Evolutionary conservation across 2,329 filamentous ascomycete species (phyloP).

Genomic region (Moelleriella libera): DNA sequence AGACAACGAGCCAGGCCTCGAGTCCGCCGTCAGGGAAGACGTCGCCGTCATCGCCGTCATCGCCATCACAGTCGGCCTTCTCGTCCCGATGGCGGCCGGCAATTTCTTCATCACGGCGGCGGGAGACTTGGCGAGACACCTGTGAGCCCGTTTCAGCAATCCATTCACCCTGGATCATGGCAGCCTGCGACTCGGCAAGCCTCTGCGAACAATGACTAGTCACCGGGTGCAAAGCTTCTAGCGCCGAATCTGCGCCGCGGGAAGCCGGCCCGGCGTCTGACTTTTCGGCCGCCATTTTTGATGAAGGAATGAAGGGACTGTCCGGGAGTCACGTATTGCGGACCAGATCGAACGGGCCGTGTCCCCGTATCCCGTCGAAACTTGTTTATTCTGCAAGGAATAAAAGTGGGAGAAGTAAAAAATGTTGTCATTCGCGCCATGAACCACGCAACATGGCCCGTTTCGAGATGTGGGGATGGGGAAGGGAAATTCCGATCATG

Average conservation of each 20-base stretch:
- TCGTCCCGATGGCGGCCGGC: too few relatives aligned
- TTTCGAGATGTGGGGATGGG: too few relatives aligned
- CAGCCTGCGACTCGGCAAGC: slow-evolving; percentile 3
- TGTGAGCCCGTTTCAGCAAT: slow-evolving; percentile 1
- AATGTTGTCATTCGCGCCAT: too few relatives aligned
- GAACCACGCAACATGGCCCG: too few relatives aligned
- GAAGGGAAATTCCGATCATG: too few relatives aligned
- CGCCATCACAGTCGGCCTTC: too few relatives aligned
- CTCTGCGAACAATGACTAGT: slow-evolving; percentile 2
- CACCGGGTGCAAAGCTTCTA: slow-evolving; percentile 1
- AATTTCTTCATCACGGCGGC: background rate
- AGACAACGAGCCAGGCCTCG: slow-evolving; percentile 18
- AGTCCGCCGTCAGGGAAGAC: slow-evolving; percentile 12
- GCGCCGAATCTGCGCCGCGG: background rate
- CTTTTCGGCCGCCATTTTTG: slow-evolving; percentile 1
- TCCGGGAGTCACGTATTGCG: background rate
- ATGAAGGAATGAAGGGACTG: too few relatives aligned
- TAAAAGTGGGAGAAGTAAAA: too few relatives aligned
- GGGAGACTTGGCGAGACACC: slow-evolving; percentile 3
- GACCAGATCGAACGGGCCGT: background rate
- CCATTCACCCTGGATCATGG: slow-evolving; percentile 4
- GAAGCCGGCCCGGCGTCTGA: background rate
- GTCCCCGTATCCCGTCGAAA: too few relatives aligned
- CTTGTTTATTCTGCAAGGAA: too few relatives aligned
- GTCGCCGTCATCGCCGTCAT: background rate